A percentile compares a stretch with the other conserved stretches of the same genome.
phyloP scores from a whole-genome alignment of 192 early-diverging fungal species.

The Coemansia sp. region DNA sequence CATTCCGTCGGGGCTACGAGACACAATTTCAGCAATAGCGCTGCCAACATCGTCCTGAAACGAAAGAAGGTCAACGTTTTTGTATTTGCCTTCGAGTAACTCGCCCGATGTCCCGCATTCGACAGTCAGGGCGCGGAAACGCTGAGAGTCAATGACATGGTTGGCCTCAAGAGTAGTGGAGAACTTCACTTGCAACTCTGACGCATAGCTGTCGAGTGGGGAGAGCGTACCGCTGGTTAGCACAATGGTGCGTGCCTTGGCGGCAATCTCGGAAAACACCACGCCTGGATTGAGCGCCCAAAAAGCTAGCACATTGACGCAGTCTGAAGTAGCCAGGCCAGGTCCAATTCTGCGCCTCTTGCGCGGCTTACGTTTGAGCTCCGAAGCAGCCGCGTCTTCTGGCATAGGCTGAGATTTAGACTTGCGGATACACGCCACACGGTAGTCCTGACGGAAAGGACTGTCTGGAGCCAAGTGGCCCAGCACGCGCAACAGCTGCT shows the following conservation, averaged over 20 bases:
- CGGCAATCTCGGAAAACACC: constrained; percentile 46
- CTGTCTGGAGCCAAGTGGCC: constrained; percentile 3
- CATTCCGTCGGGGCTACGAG: constrained; percentile 49
- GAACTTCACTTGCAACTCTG: constrained; percentile 62
- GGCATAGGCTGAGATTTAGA: background rate
- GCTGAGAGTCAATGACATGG: constrained; percentile 68
- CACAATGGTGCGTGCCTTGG: constrained; percentile 56
- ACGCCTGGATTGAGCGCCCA: constrained; percentile 47
- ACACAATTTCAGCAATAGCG: constrained; percentile 40
- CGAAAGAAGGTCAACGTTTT: constrained; percentile 34
- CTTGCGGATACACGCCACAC: constrained; percentile 28
- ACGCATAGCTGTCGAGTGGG: constrained; percentile 61
- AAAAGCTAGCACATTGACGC: constrained; percentile 39
- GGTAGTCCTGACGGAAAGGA: constrained; percentile 30
- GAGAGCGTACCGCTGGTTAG: constrained; percentile 73
- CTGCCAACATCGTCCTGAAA: constrained; percentile 63
- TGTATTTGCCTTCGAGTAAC: constrained; percentile 53
- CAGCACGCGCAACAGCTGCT: constrained; percentile 35
- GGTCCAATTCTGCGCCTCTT: background rate
- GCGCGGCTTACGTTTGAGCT: background rate
- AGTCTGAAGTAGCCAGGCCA: background rate
- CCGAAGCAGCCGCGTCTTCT: too few relatives aligned
- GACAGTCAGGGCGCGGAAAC: constrained; percentile 63
- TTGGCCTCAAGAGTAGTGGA: constrained; percentile 58
- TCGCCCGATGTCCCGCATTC: constrained; percentile 51